Evolutionary conservation across 2,329 filamentous ascomycete species (phyloP), one percentile per base, ranked within the genome.

Genomic region (Gnomoniopsis smithogilvyi): DNA sequence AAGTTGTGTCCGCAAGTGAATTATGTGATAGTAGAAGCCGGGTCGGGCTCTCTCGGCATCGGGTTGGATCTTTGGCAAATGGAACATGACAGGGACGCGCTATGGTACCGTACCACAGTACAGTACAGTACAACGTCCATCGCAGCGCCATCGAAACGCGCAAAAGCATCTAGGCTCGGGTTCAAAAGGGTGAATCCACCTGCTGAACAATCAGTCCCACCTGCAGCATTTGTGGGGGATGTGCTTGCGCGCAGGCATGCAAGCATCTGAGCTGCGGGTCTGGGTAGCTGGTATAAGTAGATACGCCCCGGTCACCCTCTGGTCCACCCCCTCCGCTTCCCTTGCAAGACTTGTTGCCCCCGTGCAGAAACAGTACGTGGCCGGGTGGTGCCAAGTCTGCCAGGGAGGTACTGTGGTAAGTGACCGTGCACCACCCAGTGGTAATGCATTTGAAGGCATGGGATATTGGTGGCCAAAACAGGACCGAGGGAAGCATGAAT

Each of bases 161-260:
- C 15, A 33, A 45, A 45, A 26, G 38, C 22, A 45, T 48, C 43
- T 21, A 4, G 43, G 43, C 19, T 30, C 48, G 41, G 50, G 12
- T 33, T 17, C 50, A 22, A 33, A n/a, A 41, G 19, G 30, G 15
- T 52, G 43, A 45, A 22, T 22, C 43, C 36, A 41, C 36, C 36
- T 30, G 26, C 26, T 19, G 19, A 19, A 6, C 43, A n/a, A 19
- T 19, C 7, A 45, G 43, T 22, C 43, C 49, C 49, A 51, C 26
- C 14, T 55, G 19, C 30, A 55, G 52, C 43, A 47, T 38, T 36
- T 36, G 43, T 55, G 53, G 43, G 53, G 53, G 53, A 55, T 55
- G 53, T 48, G 53, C 53, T 55, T 54, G 52, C 38, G 12, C 30
- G 53, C 33, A 45, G 53, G 48, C 41, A 30, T 55, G 53, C 45